Percentiles rank a stretch among this genome's conserved stretches.
Conservation (phyloP, 1,139 yeast species). For the Wickerhamiella pararugosa region DNA sequence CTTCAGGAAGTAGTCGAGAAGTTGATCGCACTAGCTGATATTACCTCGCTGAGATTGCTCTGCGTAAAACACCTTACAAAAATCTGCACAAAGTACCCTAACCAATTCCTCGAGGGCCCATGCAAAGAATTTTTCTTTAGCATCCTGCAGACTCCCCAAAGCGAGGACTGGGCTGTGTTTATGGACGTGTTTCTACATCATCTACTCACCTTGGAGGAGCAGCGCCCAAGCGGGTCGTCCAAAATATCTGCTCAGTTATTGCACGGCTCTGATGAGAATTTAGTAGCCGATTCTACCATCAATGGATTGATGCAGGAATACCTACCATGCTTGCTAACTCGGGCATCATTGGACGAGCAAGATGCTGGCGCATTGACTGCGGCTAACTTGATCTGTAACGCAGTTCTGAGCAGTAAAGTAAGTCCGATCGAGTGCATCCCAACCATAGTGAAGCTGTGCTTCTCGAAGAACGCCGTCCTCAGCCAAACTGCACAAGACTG, state of each 20-base stretch:
- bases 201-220: constrained; percentile 4
- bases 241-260: background rate
- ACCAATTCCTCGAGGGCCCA: constrained; percentile 1
- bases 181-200: constrained; percentile 6
- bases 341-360: no score
- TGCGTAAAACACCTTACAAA: constrained; percentile 1
- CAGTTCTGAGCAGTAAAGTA: constrained; percentile 2
- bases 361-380: constrained; percentile 3
- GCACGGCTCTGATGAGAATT: constrained; percentile 1
- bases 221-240: background rate
- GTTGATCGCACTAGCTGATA: background rate
- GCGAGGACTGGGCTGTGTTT: constrained; percentile 7
- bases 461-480: constrained; percentile 1
- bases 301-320: constrained; percentile 6
- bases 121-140: constrained; percentile 1
- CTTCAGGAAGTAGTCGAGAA: background rate
- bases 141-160: background rate
- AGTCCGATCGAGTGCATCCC: background rate
- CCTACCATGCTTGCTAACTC: background rate
- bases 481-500: constrained; percentile 4
- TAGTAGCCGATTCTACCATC: constrained; percentile 6
- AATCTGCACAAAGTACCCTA: constrained; percentile 6
- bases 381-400: background rate
- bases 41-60: background rate
- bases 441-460: background rate